Percentiles rank a stretch among this genome's conserved stretches.
These are phyloP conservation scores for Epichloe festucae DNA, from an alignment of 2,329 filamentous ascomycete species.

Conservation along the genomic window DNA sequence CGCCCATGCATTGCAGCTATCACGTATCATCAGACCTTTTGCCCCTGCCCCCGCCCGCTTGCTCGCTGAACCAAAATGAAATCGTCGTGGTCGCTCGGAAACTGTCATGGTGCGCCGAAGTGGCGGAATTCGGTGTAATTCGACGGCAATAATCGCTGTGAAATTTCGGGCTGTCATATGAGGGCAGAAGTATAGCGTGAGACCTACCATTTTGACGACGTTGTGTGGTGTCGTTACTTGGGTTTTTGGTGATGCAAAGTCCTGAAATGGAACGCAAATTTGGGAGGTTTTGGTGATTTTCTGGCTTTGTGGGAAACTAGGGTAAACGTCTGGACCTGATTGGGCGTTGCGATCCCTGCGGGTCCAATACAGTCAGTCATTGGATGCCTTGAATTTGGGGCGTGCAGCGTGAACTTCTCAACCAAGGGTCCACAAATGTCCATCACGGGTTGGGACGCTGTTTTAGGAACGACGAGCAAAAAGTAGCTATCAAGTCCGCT, in stretches of 20 bases:
- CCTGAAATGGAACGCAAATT: constrained; percentile 23
- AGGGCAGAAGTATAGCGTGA: constrained; percentile 8
- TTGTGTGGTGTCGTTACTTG: constrained; percentile 28
- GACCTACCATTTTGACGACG: constrained; percentile 38
- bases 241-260: constrained; percentile 30
- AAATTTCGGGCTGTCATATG: constrained; percentile 2
- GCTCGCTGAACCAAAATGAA: not conserved
- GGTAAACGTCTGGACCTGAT: constrained; percentile 23
- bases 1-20: not conserved
- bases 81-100: constrained; percentile 2
- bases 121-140: constrained; percentile 10
- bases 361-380: not conserved
- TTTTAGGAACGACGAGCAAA: not conserved
- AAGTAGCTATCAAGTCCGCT: no score
- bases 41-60: not conserved
- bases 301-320: constrained; percentile 32
- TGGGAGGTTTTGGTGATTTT: constrained; percentile 31
- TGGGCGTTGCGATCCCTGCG: constrained; percentile 15
- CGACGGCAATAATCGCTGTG: not conserved
- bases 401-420: not conserved
- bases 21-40: not conserved
- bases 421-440: not conserved
- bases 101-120: constrained; percentile 19
- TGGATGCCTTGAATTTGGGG: constrained; percentile 6
- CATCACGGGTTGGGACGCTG: not conserved